phyloP scores from a whole-genome alignment of 306 rosid genomes.

The Begonia loranthoides region DNA sequence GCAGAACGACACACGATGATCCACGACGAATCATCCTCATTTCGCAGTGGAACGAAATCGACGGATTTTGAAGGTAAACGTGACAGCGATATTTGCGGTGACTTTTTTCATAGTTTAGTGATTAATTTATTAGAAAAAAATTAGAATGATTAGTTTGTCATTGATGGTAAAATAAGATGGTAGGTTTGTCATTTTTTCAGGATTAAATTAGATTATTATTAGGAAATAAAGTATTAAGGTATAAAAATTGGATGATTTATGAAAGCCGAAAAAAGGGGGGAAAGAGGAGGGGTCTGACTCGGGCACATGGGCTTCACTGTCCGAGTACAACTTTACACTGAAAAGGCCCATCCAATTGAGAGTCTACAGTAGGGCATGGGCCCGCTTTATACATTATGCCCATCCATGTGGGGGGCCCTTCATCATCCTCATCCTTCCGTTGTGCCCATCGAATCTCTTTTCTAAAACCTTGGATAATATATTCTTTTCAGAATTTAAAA shows the following conservation, averaged over 20 bases:
- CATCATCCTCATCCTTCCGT: constrained; percentile 5
- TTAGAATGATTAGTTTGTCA: too few species aligned
- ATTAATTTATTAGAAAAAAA: too few species aligned
- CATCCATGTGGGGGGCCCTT: constrained; percentile 14
- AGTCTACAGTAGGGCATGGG: not conserved
- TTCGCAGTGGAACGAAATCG: too few species aligned
- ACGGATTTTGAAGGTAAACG: too few species aligned
- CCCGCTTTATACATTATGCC: not conserved
- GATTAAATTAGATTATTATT: not conserved
- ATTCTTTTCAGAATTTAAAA: not conserved
- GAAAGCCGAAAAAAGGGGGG: not conserved
- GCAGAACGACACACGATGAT: too few species aligned
- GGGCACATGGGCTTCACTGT: not conserved
- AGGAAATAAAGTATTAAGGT: not conserved
- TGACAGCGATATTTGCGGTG: too few species aligned
- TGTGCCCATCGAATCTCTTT: constrained; percentile 1
- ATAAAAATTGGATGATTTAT: too few species aligned
- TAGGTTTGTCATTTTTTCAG: too few species aligned
- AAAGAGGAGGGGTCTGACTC: not conserved
- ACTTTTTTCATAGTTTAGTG: too few species aligned
- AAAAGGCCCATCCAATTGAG: not conserved
- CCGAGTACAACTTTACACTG: not conserved
- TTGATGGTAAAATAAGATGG: too few species aligned
- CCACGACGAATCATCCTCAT: too few species aligned
- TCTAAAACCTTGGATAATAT: not conserved